Evolutionary conservation across 352 stramenopile genomes (phyloP), one percentile per base, ranked within the genome.

Genomic region (Pythium chondricola): DNA sequence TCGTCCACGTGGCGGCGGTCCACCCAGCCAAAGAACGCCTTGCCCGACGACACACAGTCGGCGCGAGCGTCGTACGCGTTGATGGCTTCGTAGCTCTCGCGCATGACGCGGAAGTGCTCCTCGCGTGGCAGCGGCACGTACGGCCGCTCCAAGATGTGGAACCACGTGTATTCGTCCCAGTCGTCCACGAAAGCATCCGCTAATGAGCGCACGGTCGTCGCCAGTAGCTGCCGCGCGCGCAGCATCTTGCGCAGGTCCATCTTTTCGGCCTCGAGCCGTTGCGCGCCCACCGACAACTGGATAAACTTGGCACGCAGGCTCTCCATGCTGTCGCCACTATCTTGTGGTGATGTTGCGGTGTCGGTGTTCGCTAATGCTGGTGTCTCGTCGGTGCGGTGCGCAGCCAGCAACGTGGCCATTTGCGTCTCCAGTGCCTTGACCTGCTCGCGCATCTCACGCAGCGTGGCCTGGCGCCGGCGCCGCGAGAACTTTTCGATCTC

Each of bases 401-500:
- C 38, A 8, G 40, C 53, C 20, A 45, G 21, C 53, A 56, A 43
- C 32, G 18, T 33, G 22, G 33, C 42, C 53, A 56, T 56, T 31
- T 56, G 41, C 8, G 32, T 46, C 52, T 84, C 71, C 21, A 86
- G 62, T 26, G 54, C 40, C 41, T 66, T 47, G 20, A 84, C 43
- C 36, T 83, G 49, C n/a, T 63, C 59, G 9, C 63, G 69, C 74
- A 84, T 84, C 17, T 65, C 57, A 4, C 44, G 46, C 36, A 62
- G 29, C 27, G 41, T 62, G 27, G 46, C 33, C 36, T 62, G 54
- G 18, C 59, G 43, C 10, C 58, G 58, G 16, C 59, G 39, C n/a
- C 63, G 51, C 29, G 58, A 82, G 43, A 77, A 76, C 52, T 82
- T 84, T 53, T 84, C 72, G 48, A 84, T 84, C 20, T 70, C 72